Percentiles rank a stretch among this genome's conserved stretches.
These are phyloP conservation scores for Paspalum notatum DNA, from an alignment of 176 grass and related monocot species.

Conservation along the genomic window DNA sequence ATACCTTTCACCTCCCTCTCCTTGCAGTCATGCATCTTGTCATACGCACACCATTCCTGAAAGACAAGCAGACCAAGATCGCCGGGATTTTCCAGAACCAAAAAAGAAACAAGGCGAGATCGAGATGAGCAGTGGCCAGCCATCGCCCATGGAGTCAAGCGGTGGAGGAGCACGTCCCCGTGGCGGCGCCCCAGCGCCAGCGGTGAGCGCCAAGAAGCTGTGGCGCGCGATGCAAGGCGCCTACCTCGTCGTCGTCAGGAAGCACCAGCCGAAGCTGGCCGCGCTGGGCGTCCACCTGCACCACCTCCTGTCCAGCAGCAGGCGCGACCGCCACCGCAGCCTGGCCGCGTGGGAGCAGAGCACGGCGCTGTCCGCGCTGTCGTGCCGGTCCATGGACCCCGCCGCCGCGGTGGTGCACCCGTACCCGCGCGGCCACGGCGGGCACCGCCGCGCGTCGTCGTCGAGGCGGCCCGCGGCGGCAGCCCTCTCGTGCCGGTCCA, in stretches of 20 bases:
- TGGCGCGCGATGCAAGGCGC: conserved; percentile 57
- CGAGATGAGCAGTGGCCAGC: conserved; percentile 29
- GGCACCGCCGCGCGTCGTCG: neutral
- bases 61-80: neutral
- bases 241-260: conserved; percentile 66
- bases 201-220: conserved; percentile 46
- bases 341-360: neutral
- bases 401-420: conserved; percentile 51
- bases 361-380: conserved; percentile 36
- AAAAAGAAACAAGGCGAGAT: neutral
- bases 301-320: conserved; percentile 50
- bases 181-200: neutral
- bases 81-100: neutral
- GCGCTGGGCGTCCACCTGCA: conserved; percentile 71
- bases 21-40: conserved; percentile 1
- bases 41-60: neutral
- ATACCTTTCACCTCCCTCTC: conserved; percentile 16
- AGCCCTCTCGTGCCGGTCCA: conserved; percentile 59
- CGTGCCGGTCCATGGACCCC: conserved; percentile 77
- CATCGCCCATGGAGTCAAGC: conserved; percentile 39
- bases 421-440: conserved; percentile 29
- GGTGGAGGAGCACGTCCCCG: neutral
- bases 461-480: neutral
- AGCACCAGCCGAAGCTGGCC: conserved; percentile 69
- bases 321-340: conserved; percentile 33